Evolutionary conservation across 1,284 basidiomycete genomes (phyloP).

Genomic region (Jaminaea rosea): DNA sequence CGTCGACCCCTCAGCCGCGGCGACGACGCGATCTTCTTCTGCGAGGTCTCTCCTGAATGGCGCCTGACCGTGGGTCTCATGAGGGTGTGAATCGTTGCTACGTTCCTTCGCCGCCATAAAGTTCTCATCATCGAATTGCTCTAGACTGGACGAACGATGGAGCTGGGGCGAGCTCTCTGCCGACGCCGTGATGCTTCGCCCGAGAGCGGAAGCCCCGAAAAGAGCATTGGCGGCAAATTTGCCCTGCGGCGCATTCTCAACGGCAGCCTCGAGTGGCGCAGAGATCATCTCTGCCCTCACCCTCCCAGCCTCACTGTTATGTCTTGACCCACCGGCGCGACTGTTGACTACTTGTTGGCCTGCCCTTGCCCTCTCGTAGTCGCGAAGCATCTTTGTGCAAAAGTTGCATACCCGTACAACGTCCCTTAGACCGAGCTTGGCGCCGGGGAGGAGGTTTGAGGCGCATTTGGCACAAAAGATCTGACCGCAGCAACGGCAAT

Average conservation of each 20-base stretch:
- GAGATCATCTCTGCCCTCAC: slow-evolving; percentile 39
- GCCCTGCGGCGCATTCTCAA: slow-evolving; percentile 24
- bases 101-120: too few relatives aligned
- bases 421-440: slow-evolving; percentile 56
- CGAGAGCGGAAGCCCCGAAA: background rate
- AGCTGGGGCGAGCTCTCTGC: too few relatives aligned
- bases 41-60: slow-evolving; percentile 33
- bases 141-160: too few relatives aligned
- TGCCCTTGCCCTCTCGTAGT: slow-evolving; percentile 48
- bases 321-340: background rate
- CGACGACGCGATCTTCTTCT: slow-evolving; percentile 27
- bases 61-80: slow-evolving; percentile 10
- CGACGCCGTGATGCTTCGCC: too few relatives aligned
- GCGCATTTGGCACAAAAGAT: slow-evolving; percentile 58
- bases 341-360: too few relatives aligned
- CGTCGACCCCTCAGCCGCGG: too few relatives aligned
- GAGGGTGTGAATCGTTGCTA: too few relatives aligned
- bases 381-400: slow-evolving; percentile 80
- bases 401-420: slow-evolving; percentile 89
- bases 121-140: too few relatives aligned
- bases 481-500: slow-evolving; percentile 46
- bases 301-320: background rate
- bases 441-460: slow-evolving; percentile 90
- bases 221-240: slow-evolving; percentile 34
- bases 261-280: slow-evolving; percentile 44